These are phyloP conservation scores for Beauveria bassiana DNA, from an alignment of 2,329 filamentous ascomycete species.

Conservation along the genomic window DNA sequence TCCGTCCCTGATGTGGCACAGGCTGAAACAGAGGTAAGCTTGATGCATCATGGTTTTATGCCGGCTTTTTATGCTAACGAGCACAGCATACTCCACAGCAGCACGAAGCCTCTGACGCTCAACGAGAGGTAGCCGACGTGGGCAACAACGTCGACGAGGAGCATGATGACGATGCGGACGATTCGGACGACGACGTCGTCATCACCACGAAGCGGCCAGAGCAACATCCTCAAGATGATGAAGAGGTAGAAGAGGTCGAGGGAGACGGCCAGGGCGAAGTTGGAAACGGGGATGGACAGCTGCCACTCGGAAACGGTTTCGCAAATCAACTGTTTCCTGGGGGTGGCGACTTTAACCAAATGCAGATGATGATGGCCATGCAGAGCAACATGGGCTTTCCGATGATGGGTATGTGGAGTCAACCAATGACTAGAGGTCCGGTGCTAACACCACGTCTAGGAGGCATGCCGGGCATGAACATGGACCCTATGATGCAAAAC, in stretches of 20 bases:
- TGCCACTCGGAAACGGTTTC: slow-evolving; percentile 27
- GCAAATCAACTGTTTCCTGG: slow-evolving; percentile 53
- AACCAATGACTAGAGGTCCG: not conserved
- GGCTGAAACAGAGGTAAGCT: slow-evolving; percentile 3
- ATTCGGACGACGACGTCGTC: slow-evolving; percentile 12
- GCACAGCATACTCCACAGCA: slow-evolving; percentile 7
- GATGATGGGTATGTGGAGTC: slow-evolving; percentile 72
- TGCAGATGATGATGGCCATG: slow-evolving; percentile 77
- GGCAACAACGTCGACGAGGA: slow-evolving; percentile 13
- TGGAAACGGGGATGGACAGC: slow-evolving; percentile 26
- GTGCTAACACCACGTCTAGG: not conserved
- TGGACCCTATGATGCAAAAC: slow-evolving; percentile 75
- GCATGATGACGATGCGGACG: slow-evolving; percentile 13
- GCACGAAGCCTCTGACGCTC: slow-evolving; percentile 1
- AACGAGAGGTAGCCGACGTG: not conserved
- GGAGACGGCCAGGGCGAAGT: slow-evolving; percentile 23
- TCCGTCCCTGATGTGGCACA: slow-evolving; percentile 7
- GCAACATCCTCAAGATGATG: slow-evolving; percentile 14
- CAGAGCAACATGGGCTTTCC: slow-evolving; percentile 61
- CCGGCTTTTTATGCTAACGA: not conserved
- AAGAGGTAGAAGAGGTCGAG: slow-evolving; percentile 19
- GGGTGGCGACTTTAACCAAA: slow-evolving; percentile 62
- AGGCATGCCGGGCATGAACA: slow-evolving; percentile 78
- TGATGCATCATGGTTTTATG: not conserved
- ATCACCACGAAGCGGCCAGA: slow-evolving; percentile 17